A percentile compares a stretch with the other conserved stretches of the same genome.
phyloP scores from a whole-genome alignment of 768 basidiomycete species.

The Erythrobasidium yunnanense region DNA sequence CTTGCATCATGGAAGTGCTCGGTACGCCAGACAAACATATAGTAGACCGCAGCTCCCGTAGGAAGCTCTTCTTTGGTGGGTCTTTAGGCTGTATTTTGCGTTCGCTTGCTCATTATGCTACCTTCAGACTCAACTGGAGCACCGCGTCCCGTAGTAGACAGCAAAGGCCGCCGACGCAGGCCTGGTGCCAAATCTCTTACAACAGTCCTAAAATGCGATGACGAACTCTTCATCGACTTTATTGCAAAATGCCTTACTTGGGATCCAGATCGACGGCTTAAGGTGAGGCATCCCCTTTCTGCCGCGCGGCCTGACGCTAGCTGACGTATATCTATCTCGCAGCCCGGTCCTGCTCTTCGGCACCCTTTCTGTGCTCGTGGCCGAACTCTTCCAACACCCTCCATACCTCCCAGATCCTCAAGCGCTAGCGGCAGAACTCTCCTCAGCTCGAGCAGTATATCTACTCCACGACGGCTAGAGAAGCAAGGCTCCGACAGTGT shows the following conservation, averaged over 20 bases:
- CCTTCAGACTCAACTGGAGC: conserved; percentile 74
- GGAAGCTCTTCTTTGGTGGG: conserved; percentile 91
- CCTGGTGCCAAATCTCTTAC: conserved; percentile 82
- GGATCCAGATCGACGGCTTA: conserved; percentile 93
- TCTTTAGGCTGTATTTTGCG: conserved; percentile 9
- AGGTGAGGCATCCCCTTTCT: conserved; percentile 40
- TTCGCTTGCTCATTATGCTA: background rate
- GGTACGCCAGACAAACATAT: conserved; percentile 92
- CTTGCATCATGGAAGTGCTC: conserved; percentile 98
- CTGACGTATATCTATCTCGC: background rate
- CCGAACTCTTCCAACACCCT: background rate
- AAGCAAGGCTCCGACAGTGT: background rate
- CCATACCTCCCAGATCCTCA: background rate
- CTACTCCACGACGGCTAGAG: conserved; percentile 11
- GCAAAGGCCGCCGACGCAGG: conserved; percentile 82
- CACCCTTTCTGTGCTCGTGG: conserved; percentile 14
- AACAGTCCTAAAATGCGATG: conserved; percentile 79
- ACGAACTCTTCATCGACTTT: conserved; percentile 93
- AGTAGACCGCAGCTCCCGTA: conserved; percentile 81
- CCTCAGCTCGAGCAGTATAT: conserved; percentile 1
- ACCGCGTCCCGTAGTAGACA: conserved; percentile 86
- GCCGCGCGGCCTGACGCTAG: background rate
- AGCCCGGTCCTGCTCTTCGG: conserved; percentile 22
- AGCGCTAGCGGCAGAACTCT: background rate
- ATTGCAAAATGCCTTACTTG: conserved; percentile 92